Evolutionary conservation across 768 basidiomycete genomes (phyloP).

Genomic region (Mycena latifolia): DNA sequence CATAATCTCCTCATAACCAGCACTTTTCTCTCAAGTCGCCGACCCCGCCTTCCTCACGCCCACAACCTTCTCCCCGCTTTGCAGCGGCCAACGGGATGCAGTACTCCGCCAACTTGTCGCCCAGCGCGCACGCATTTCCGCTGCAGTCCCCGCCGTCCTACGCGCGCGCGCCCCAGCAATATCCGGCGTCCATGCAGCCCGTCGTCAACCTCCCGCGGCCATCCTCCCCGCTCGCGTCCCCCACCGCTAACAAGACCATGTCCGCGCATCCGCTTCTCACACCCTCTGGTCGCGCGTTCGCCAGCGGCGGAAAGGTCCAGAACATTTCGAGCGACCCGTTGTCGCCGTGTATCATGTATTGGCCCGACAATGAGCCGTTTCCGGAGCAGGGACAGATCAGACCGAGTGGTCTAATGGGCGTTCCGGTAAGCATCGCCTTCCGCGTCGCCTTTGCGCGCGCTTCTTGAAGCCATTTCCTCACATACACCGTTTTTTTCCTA

Average conservation of each 20-base stretch:
- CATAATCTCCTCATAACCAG: too few species aligned
- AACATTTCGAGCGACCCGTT: constrained; percentile 82
- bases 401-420: constrained; percentile 64
- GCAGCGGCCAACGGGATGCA: too few species aligned
- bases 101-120: too few species aligned
- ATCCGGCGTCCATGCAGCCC: too few species aligned
- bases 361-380: constrained; percentile 91
- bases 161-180: constrained; percentile 19
- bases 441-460: too few species aligned
- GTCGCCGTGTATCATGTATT: constrained; percentile 85
- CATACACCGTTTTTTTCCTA: too few species aligned
- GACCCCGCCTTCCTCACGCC: constrained; percentile 19
- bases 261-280: constrained; percentile 70
- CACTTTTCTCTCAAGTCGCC: too few species aligned
- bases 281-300: constrained; percentile 84
- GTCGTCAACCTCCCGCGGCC: constrained; percentile 21
- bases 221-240: too few species aligned
- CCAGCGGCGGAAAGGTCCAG: constrained; percentile 82
- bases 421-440: constrained; percentile 58
- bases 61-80: constrained; percentile 33
- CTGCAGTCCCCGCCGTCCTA: constrained; percentile 13
- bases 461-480: too few species aligned
- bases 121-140: constrained; percentile 20
- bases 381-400: constrained; percentile 81
- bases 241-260: too few species aligned